A percentile compares a stretch with the other conserved stretches of the same genome.
phyloP scores from a whole-genome alignment of 176 grass and related monocot genomes.

The Bolboschoenus planiculmis region DNA sequence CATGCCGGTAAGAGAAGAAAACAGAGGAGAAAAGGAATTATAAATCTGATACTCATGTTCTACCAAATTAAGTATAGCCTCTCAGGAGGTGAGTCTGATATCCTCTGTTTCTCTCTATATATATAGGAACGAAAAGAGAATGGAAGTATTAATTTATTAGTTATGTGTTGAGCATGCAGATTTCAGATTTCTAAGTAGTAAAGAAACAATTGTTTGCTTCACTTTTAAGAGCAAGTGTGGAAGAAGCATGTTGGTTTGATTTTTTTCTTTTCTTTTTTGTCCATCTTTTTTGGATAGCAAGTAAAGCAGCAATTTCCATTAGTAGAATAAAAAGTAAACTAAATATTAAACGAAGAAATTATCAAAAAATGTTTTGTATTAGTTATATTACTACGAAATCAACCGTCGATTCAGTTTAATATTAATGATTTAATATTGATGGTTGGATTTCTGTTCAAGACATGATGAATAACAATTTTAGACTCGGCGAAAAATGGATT shows the following conservation, averaged over 20 bases:
- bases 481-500: too few species aligned
- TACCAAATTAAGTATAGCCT: neutral
- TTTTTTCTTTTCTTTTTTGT: neutral
- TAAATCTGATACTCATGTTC: neutral
- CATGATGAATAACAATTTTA: too few species aligned
- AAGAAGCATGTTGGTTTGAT: neutral
- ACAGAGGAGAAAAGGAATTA: neutral
- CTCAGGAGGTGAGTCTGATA: neutral
- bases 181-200: neutral
- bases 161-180: neutral
- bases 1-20: neutral
- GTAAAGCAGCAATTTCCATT: too few species aligned
- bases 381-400: too few species aligned
- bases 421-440: too few species aligned
- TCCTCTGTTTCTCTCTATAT: neutral
- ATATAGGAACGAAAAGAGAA: neutral
- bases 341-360: neutral
- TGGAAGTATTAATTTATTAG: neutral
- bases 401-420: too few species aligned
- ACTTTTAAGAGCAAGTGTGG: neutral
- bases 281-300: neutral
- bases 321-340: too few species aligned
- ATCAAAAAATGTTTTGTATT: too few species aligned
- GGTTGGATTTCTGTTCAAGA: too few species aligned
- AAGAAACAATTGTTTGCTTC: neutral